Conservation (phyloP, 179 eudicot species). For the Nepenthes alata region DNA sequence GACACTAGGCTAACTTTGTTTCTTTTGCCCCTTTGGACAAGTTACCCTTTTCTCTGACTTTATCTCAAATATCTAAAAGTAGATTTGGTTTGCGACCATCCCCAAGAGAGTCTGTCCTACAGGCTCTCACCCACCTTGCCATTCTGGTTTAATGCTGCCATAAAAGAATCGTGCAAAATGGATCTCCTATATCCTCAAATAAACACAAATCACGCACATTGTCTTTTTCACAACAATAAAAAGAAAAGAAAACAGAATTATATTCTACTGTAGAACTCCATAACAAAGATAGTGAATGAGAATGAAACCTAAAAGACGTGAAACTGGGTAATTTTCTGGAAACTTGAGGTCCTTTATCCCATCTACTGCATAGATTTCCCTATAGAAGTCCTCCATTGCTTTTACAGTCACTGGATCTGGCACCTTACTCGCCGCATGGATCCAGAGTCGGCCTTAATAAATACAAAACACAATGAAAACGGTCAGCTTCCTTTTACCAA, state of each 20-base stretch:
- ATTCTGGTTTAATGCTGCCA: no score
- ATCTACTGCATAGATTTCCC: conserved; percentile 63
- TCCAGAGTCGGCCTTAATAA: conserved; percentile 59
- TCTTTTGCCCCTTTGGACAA: no score
- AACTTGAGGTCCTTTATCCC: conserved; percentile 66
- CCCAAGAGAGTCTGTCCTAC: no score
- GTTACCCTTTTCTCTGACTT: no score
- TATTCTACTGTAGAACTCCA: background rate
- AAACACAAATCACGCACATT: background rate
- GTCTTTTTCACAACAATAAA: background rate
- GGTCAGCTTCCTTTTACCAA: no score
- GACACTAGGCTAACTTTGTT: no score
- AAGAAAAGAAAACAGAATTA: background rate
- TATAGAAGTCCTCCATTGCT: conserved; percentile 89
- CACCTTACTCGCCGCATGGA: conserved; percentile 84
- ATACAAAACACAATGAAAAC: background rate
- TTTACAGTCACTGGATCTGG: conserved; percentile 63
- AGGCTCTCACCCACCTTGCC: no score
- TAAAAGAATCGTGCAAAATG: no score
- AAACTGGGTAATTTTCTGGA: conserved; percentile 70
- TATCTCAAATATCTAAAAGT: no score
- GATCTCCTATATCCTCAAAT: no score
- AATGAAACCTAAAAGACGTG: conserved; percentile 56
- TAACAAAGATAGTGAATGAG: conserved; percentile 2
- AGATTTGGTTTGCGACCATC: no score